Conservation (phyloP, 257 asterid genomes). For the Solanum chilense region DNA sequence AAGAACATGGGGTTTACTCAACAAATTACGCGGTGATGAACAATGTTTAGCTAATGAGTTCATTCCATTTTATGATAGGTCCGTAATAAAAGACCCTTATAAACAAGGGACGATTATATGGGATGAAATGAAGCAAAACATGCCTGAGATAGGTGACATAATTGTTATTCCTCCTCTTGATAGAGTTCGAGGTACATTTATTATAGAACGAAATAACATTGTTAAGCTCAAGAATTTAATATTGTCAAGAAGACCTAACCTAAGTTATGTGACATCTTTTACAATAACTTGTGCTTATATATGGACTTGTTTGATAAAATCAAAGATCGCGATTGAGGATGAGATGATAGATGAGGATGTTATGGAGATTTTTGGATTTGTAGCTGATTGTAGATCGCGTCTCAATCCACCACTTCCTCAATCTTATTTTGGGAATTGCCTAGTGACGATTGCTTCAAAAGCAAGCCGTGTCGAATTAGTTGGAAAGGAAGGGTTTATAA, state of each 20-base stretch:
- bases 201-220: neutral
- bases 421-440: conserved; percentile 38
- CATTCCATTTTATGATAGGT: conserved; percentile 3
- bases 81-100: neutral
- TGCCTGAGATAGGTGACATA: neutral
- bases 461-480: neutral
- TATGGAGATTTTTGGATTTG: neutral
- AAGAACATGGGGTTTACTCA: conserved; percentile 4
- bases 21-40: neutral
- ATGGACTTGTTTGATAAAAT: neutral
- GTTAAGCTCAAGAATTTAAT: conserved; percentile 10
- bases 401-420: conserved; percentile 7
- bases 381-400: neutral
- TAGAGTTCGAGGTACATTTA: conserved; percentile 9
- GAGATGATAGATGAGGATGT: neutral
- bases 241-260: neutral
- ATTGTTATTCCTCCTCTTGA: neutral
- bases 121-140: neutral
- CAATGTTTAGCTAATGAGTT: neutral
- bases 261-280: neutral
- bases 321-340: neutral
- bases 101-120: neutral
- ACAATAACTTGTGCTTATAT: neutral
- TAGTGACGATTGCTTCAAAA: conserved; percentile 4
- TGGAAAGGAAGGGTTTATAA: neutral